phyloP scores from a whole-genome alignment of 805 yeast species.

The Metschnikowia amazonensis region DNA sequence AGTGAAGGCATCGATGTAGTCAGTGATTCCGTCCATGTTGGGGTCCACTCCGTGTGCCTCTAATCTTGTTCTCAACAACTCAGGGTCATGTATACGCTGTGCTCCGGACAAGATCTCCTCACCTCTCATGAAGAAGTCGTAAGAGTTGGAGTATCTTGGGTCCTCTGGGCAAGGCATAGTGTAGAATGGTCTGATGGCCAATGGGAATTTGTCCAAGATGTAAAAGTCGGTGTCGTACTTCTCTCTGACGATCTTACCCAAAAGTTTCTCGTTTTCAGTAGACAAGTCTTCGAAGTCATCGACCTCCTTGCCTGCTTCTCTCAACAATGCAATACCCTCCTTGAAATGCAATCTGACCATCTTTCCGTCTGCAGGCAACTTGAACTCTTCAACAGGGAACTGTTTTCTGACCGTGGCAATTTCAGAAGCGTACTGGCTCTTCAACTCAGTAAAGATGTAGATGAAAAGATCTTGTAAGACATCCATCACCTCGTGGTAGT shows the following conservation, averaged over 20 bases:
- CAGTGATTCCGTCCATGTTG: slow-evolving; percentile 74
- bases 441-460: slow-evolving; percentile 82
- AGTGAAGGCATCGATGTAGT: slow-evolving; percentile 87
- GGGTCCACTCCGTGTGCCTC: slow-evolving; percentile 79
- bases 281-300: slow-evolving; percentile 87
- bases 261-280: slow-evolving; percentile 90
- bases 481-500: slow-evolving; percentile 84
- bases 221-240: slow-evolving; percentile 97
- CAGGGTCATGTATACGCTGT: slow-evolving; percentile 96
- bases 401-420: slow-evolving; percentile 88
- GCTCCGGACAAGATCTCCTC: slow-evolving; percentile 99
- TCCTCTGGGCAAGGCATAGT: slow-evolving; percentile 97
- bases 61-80: slow-evolving; percentile 77
- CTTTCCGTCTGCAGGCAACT: slow-evolving; percentile 88
- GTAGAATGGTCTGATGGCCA: slow-evolving; percentile 95
- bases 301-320: slow-evolving; percentile 80
- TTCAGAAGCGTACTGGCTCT: slow-evolving; percentile 73
- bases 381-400: slow-evolving; percentile 96
- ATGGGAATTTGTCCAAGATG: slow-evolving; percentile 96
- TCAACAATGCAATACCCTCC: slow-evolving; percentile 84
- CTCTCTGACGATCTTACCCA: slow-evolving; percentile 88
- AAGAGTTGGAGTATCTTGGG: slow-evolving; percentile 91
- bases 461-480: slow-evolving; percentile 70
- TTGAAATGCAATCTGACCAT: slow-evolving; percentile 87
- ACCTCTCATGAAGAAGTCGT: slow-evolving; percentile 99